Base-by-base conservation (phyloP, 2,329 filamentous ascomycete genomes). In the Claviceps africana region DNA sequence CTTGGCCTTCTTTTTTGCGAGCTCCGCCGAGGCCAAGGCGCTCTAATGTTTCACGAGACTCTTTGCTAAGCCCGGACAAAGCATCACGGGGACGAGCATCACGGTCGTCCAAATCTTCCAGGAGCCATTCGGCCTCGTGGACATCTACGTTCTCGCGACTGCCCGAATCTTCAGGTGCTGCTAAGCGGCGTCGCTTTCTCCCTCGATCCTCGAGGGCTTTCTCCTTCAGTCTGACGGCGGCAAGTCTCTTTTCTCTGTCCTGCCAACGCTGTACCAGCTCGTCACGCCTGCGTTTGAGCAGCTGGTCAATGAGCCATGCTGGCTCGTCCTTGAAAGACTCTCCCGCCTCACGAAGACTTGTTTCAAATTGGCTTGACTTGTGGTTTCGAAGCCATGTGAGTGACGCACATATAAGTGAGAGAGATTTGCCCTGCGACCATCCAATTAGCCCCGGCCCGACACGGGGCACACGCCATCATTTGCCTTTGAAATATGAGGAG, bases 341-440 rank as follows among this genome's bases (percentile, higher is more conserved):
- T 2, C 66, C 72, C 47, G 65, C 75, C 53, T 62, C 67, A 53
- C 65, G 73, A 53, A 73, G 76, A 46, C 60, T 76, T 57, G 63
- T 75, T 65, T 72, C 85, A 67, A 72, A 84, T 67, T 55, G 65
- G 59, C 61, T 72, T 64, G 67, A 81, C 65, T 94, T 91, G 68
- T 90, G 79, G 53, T 87, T 79, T 47, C 90, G 83, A n/a, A 96
- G 74, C 90, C 90, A 96, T 2, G 89, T 95, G 61, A 96, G 67
- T 6, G 89, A 83, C 42, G 85, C 86, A 64, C 90, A 96, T 56
- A 96, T 93, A 30, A 96, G 74, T 57, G 90, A 95, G 45, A 96
- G 69, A 1, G 90, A 95, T 76, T 96, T 96, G 45, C 90, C 90
- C 75, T 86, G 6, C 33, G 33, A 10, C 17, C 1, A 9, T 15